Percentiles rank a stretch among this genome's conserved stretches.
These are phyloP conservation scores for Calonectria pteridis DNA, from an alignment of 2,329 filamentous ascomycete species.

Conservation along the genomic window DNA sequence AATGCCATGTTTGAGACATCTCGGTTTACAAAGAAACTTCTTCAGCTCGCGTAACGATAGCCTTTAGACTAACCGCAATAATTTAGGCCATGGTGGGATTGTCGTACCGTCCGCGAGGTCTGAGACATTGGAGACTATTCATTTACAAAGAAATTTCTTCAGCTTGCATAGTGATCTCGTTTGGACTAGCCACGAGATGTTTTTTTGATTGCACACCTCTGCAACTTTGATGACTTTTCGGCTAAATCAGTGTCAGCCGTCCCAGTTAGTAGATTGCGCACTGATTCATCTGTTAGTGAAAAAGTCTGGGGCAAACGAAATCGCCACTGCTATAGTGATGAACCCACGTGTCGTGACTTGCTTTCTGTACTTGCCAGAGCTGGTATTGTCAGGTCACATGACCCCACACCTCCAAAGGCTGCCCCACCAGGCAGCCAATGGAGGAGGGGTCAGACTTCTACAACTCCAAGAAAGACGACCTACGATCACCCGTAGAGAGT, in stretches of 20 bases:
- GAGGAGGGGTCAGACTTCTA: too few relatives aligned
- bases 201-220: not conserved
- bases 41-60: not conserved
- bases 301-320: not conserved
- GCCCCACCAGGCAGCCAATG: too few relatives aligned
- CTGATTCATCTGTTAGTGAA: not conserved
- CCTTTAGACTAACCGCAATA: not conserved
- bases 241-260: not conserved
- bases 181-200: too few relatives aligned
- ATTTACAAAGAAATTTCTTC: not conserved
- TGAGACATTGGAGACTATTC: not conserved
- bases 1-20: not conserved
- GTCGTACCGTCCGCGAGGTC: not conserved
- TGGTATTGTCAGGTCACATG: too few relatives aligned
- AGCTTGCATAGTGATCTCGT: not conserved
- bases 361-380: too few relatives aligned
- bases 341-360: not conserved
- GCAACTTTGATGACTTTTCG: not conserved
- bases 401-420: too few relatives aligned
- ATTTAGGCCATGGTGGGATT: too few relatives aligned
- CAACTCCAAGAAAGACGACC: too few relatives aligned
- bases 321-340: not conserved
- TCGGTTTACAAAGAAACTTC: not conserved
- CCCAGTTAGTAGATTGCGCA: not conserved
- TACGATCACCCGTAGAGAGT: too few relatives aligned